Evolutionary conservation across 768 basidiomycete species (phyloP), one percentile per base, ranked within the genome.

Genomic region (Porphyrellus cyaneotinctus): DNA sequence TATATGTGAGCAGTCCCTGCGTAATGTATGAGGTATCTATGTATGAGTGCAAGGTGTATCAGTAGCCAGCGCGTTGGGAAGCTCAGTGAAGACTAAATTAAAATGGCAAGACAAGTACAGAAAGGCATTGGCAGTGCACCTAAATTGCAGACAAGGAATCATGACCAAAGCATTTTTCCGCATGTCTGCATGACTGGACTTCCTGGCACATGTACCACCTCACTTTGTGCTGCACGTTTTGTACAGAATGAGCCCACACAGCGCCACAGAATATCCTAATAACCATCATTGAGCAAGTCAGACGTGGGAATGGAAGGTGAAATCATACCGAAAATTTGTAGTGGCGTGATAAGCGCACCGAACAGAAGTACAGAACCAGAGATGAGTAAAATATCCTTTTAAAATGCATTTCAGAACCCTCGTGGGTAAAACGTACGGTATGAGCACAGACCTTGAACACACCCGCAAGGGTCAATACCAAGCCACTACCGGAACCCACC

Each of bases 381-480:
- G 70, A 99, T 93, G 54, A 98, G 83, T 24, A 99, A 80, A 58
- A 98, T 97, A 67, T 98, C 95, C 89, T 66, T 23, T 13, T 11
- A 17, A 89, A 20, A 28, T 4, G 11, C 10, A 37, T 56, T 61
- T 61, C 20, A 50, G 33, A 31, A 31, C n/a, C 31, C 13, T 32
- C n/a, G 18, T 31, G 26, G 14, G 12, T 24, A 14, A 18, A 15
- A 47, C 0, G 13, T 24, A 18, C 20, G 24, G 47, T 9, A 30
- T 24, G 1, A 15, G 24, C 39, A 66, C 75, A 37, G 62, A 87
- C 86, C 80, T 95, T 95, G 73, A 94, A 86, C 23, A 97, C 94
- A 15, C 95, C 95, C 3, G 95, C 94, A 5, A 98, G 79, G 3
- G 95, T 97, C 58, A 97, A 75, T 18, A 97, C 83, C 53, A 97